Evolutionary conservation across 495 filamentous ascomycete species (phyloP).

Genomic region (Podospora anserina): DNA sequence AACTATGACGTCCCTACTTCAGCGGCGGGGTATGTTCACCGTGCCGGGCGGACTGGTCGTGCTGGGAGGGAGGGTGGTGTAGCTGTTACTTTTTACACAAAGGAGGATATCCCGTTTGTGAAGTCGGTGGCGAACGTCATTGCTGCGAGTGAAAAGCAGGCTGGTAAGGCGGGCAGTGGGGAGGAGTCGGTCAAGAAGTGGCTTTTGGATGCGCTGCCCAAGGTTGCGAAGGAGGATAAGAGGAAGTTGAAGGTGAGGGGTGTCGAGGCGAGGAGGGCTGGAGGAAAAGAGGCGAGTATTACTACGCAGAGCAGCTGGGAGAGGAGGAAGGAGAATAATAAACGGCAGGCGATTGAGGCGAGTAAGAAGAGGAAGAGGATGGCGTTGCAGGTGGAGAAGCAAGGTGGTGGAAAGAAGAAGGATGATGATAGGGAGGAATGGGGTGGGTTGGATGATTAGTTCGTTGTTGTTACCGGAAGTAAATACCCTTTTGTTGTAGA

Average conservation of each 20-base stretch:
- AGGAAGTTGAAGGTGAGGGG: constrained; percentile 77
- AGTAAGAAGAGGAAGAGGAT: constrained; percentile 60
- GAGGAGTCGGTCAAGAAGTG: constrained; percentile 63
- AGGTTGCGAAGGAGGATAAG: constrained; percentile 75
- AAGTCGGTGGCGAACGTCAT: constrained; percentile 94
- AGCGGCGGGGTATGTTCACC: constrained; percentile 85
- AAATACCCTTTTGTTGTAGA: constrained; percentile 10
- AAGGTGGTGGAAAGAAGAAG: constrained; percentile 39
- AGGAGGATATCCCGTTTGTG: constrained; percentile 86
- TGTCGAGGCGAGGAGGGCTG: constrained; percentile 65
- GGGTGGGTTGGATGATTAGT: constrained; percentile 57
- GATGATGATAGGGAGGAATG: constrained; percentile 50
- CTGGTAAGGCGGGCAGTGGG: constrained; percentile 44
- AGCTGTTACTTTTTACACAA: constrained; percentile 92
- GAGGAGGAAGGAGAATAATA: constrained; percentile 70
- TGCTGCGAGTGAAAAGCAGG: constrained; percentile 69
- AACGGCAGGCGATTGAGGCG: constrained; percentile 66
- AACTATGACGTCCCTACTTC: constrained; percentile 96
- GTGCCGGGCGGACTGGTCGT: constrained; percentile 85
- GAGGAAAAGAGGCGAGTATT: constrained; percentile 57
- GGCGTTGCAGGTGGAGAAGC: constrained; percentile 23
- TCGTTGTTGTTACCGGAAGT: background rate
- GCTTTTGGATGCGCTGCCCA: constrained; percentile 84
- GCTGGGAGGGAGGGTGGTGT: constrained; percentile 85
- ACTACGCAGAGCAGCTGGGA: constrained; percentile 93